Conservation (phyloP, 805 yeast genomes). For the Myxozyma vanderwaltii region DNA sequence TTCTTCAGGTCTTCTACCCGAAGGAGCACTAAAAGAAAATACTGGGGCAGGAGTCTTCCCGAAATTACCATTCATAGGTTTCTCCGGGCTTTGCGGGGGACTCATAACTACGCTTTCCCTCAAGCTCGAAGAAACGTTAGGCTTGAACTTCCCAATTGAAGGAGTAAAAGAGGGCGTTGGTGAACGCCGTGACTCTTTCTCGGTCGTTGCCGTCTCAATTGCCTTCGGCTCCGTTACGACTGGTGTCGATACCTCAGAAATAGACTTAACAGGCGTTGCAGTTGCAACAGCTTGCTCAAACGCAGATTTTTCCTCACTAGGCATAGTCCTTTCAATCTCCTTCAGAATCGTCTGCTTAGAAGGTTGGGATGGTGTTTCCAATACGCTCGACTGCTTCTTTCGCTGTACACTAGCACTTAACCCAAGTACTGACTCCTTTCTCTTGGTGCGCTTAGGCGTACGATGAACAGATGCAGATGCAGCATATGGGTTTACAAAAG, state of each 20-base stretch:
- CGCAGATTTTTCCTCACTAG: slow-evolving; percentile 20
- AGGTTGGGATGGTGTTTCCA: background rate
- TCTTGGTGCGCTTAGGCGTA: slow-evolving; percentile 8
- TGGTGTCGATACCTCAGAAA: background rate
- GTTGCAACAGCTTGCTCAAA: slow-evolving; percentile 24
- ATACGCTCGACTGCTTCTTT: background rate
- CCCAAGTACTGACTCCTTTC: slow-evolving; percentile 19
- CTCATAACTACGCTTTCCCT: slow-evolving; percentile 28
- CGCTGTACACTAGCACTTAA: slow-evolving; percentile 5
- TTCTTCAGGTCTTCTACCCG: background rate
- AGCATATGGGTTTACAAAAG: slow-evolving; percentile 51
- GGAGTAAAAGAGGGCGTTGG: slow-evolving; percentile 1
- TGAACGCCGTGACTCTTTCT: background rate
- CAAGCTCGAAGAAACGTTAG: slow-evolving; percentile 20
- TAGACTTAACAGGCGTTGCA: slow-evolving; percentile 17
- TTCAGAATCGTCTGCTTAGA: slow-evolving; percentile 13
- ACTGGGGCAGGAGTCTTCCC: too few species aligned
- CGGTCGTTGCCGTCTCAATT: background rate
- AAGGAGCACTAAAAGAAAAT: background rate
- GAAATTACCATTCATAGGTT: background rate
- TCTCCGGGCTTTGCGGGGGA: slow-evolving; percentile 17
- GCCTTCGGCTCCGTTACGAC: background rate
- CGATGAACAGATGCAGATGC: slow-evolving; percentile 21
- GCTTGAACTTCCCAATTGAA: slow-evolving; percentile 24
- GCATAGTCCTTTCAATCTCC: slow-evolving; percentile 28